phyloP scores from a whole-genome alignment of 208 protist species.

The Angomonas ambiguus region DNA sequence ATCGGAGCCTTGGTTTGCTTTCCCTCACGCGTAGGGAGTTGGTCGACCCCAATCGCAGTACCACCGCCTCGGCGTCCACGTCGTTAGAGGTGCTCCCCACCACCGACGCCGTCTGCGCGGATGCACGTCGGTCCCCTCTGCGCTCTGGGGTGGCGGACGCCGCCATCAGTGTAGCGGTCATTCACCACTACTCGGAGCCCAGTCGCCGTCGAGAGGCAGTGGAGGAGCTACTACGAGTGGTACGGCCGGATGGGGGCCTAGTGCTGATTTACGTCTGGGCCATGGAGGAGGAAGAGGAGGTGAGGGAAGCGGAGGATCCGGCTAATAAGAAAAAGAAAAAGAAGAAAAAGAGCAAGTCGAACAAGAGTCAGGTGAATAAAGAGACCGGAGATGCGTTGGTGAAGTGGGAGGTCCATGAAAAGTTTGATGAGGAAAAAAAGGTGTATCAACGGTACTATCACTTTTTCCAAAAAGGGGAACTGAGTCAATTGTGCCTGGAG shows the following conservation, averaged over 20 bases:
- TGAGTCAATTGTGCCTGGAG: constrained; percentile 51
- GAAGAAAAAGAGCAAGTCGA: constrained; percentile 17
- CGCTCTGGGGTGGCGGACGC: constrained; percentile 68
- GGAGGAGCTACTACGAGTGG: constrained; percentile 71
- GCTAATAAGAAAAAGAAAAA: not conserved
- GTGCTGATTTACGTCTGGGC: constrained; percentile 88
- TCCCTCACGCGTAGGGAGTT: constrained; percentile 39
- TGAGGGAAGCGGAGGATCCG: not conserved
- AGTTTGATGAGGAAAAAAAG: constrained; percentile 34
- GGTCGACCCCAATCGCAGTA: constrained; percentile 36
- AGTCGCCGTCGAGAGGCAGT: constrained; percentile 44
- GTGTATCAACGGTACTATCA: constrained; percentile 83
- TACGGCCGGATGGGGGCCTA: constrained; percentile 42
- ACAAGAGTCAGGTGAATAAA: constrained; percentile 24
- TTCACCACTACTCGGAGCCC: constrained; percentile 82
- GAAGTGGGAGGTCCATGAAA: constrained; percentile 55
- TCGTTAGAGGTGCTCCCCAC: constrained; percentile 17
- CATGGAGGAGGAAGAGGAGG: constrained; percentile 20
- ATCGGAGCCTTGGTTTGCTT: constrained; percentile 60
- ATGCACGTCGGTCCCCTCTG: constrained; percentile 59
- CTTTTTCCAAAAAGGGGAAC: constrained; percentile 71
- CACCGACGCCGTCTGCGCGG: constrained; percentile 56
- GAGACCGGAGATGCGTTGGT: constrained; percentile 61
- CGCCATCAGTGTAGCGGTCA: constrained; percentile 85
- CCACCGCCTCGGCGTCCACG: constrained; percentile 10